Percentiles rank a stretch among this genome's conserved stretches.
phyloP scores from a whole-genome alignment of 345 rosid genomes.

The Litchi chinensis region DNA sequence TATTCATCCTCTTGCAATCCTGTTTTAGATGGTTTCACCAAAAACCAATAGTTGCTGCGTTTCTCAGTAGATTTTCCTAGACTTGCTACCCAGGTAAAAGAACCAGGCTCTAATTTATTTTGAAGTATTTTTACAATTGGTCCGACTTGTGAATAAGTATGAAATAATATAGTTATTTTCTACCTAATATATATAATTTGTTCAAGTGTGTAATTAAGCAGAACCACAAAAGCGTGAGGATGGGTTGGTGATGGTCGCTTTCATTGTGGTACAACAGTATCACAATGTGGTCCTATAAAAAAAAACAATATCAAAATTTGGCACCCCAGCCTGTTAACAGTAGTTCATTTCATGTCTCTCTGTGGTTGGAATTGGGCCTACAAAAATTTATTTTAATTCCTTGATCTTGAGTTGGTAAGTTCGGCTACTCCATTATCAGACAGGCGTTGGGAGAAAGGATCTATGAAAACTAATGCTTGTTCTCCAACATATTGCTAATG shows the following conservation, averaged over 20 bases:
- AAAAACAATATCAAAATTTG: neutral
- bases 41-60: neutral
- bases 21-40: neutral
- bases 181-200: neutral
- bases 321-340: conserved; percentile 14
- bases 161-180: neutral
- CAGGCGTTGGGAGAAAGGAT: neutral
- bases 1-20: neutral
- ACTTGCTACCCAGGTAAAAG: neutral
- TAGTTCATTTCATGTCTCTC: conserved; percentile 16
- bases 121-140: neutral
- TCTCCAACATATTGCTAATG: neutral
- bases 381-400: conserved; percentile 5
- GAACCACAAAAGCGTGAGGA: conserved; percentile 4
- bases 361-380: conserved; percentile 21
- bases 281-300: neutral
- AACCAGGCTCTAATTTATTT: neutral
- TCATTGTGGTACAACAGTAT: neutral
- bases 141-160: neutral
- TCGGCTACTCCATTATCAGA: conserved; percentile 11
- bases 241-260: neutral
- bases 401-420: neutral
- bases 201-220: neutral
- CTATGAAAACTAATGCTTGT: neutral
- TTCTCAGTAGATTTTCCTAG: neutral